Evolutionary conservation across 2,329 filamentous ascomycete species (phyloP).

Genomic region (Penicillium sclerotigenum): DNA sequence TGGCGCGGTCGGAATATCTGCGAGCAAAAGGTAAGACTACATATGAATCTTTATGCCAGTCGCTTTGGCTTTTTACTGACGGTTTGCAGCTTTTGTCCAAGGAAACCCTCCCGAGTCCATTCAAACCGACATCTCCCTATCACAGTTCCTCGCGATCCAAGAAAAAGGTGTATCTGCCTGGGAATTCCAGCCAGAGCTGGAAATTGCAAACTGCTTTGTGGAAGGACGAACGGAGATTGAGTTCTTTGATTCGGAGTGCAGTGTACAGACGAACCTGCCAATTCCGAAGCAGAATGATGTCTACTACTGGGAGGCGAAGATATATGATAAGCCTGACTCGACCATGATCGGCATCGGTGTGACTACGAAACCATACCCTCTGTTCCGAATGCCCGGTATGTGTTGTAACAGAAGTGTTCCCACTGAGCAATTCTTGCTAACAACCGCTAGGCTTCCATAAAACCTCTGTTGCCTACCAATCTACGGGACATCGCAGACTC

Average conservation of each 20-base stretch:
- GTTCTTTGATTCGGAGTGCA: slow-evolving; percentile 97
- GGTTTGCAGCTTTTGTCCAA: slow-evolving; percentile 74
- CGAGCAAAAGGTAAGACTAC: slow-evolving; percentile 77
- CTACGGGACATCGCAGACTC: slow-evolving; percentile 77
- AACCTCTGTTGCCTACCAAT: slow-evolving; percentile 86
- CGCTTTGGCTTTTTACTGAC: slow-evolving; percentile 1
- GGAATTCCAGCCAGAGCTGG: slow-evolving; percentile 98
- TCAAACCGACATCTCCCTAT: slow-evolving; percentile 94
- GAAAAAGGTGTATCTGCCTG: slow-evolving; percentile 99
- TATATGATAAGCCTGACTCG: slow-evolving; percentile 92
- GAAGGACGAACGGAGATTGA: slow-evolving; percentile 95
- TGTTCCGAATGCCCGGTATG: slow-evolving; percentile 90
- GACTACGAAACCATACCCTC: slow-evolving; percentile 92
- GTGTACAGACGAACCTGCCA: slow-evolving; percentile 92
- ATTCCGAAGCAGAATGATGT: slow-evolving; percentile 99
- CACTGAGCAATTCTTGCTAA: slow-evolving; percentile 6
- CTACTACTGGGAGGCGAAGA: slow-evolving; percentile 99
- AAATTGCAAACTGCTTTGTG: slow-evolving; percentile 98
- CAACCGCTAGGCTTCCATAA: slow-evolving; percentile 73
- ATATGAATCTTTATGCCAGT: neutral
- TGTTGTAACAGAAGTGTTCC: slow-evolving; percentile 2
- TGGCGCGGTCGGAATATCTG: slow-evolving; percentile 84
- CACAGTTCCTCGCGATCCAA: slow-evolving; percentile 96
- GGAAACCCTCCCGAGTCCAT: slow-evolving; percentile 92
- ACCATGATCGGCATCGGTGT: slow-evolving; percentile 88